Evolutionary conservation across 441 rosid species (phyloP).

Genomic region (Pelargonium australe): DNA sequence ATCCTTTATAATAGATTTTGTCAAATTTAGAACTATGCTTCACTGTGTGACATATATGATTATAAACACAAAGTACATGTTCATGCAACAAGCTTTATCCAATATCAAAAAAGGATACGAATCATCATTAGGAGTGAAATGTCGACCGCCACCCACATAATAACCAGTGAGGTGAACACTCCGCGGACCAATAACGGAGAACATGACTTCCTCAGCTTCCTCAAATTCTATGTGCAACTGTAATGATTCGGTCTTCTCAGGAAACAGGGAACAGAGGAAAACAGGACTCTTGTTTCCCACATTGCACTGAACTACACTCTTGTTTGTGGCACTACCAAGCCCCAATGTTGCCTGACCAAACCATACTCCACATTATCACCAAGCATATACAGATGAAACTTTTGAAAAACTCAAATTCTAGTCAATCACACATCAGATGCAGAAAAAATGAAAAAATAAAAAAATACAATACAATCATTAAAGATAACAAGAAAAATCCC

Average conservation of each 20-base stretch:
- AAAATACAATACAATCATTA: neutral
- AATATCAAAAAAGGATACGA: conserved; percentile 48
- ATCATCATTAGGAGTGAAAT: conserved; percentile 29
- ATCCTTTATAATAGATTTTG: neutral
- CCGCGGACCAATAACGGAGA: conserved; percentile 66
- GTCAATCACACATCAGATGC: neutral
- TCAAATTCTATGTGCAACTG: conserved; percentile 66
- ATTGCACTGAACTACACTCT: conserved; percentile 61
- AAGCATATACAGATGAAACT: neutral
- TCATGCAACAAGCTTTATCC: neutral
- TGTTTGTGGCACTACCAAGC: conserved; percentile 29
- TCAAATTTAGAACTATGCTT: neutral
- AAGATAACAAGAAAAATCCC: neutral
- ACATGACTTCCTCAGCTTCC: conserved; percentile 56
- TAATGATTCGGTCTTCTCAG: conserved; percentile 42
- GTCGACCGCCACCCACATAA: conserved; percentile 27
- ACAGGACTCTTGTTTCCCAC: conserved; percentile 61
- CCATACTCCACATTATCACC: neutral
- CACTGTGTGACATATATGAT: neutral
- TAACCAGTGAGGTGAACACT: conserved; percentile 74
- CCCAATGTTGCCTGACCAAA: conserved; percentile 62
- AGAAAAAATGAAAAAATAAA: neutral
- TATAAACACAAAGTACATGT: neutral
- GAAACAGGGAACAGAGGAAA: conserved; percentile 53
- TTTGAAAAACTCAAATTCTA: neutral